phyloP scores from a whole-genome alignment of 2,329 filamentous ascomycete genomes.

The Ceratocystis cacaofunesta region DNA sequence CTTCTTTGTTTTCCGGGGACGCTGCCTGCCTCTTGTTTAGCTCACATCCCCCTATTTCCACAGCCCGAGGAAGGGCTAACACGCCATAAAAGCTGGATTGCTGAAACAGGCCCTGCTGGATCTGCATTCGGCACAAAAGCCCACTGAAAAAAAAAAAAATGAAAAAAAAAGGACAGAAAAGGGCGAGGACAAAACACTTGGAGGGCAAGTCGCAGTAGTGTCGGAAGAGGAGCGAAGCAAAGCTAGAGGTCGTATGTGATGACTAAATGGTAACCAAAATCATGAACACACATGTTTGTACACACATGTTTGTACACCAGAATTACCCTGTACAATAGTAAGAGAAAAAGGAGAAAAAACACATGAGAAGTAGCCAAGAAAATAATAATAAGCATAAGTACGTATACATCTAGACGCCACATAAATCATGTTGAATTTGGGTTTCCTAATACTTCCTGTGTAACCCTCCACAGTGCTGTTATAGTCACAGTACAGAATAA shows the following conservation, averaged over 20 bases:
- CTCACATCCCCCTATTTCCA: background rate
- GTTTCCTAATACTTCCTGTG: background rate
- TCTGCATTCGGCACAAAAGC: background rate
- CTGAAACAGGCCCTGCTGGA: background rate
- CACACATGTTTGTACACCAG: background rate
- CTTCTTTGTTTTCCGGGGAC: background rate
- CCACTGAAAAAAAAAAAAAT: background rate
- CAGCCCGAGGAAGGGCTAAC: background rate
- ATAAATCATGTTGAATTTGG: constrained; percentile 3
- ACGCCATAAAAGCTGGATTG: background rate
- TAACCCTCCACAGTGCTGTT: background rate
- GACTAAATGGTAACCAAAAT: too few relatives aligned
- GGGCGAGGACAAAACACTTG: background rate
- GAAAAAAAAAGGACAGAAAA: background rate
- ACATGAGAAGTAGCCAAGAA: background rate
- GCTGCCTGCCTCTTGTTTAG: background rate
- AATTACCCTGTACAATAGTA: background rate
- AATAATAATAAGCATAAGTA: background rate
- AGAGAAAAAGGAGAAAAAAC: background rate
- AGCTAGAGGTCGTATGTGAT: too few relatives aligned
- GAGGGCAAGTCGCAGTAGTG: too few relatives aligned
- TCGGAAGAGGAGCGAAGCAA: too few relatives aligned
- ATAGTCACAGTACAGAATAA: background rate
- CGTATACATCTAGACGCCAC: background rate
- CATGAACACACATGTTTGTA: background rate